Evolutionary conservation across 75 land plant genomes (phyloP).

Genomic region (Pseudotsuga menziesii): DNA sequence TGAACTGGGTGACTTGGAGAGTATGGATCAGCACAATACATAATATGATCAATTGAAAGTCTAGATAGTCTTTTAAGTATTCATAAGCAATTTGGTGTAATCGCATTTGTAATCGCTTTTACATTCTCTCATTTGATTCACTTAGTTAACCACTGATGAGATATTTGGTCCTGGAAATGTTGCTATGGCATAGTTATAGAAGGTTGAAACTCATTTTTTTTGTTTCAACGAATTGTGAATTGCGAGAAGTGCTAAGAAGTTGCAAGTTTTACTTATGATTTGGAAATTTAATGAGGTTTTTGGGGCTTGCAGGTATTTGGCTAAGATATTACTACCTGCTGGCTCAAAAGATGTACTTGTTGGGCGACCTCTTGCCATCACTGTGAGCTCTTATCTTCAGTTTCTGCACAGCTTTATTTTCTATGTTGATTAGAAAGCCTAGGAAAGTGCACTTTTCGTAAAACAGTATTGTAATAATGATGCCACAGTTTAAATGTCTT

Average conservation of each 20-base stretch:
- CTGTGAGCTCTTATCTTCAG: constrained; percentile 37
- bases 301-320: constrained; percentile 58
- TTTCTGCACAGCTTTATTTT: background rate
- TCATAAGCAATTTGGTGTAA: too few relatives aligned
- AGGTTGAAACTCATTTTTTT: background rate
- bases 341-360: constrained; percentile 90
- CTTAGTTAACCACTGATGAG: background rate
- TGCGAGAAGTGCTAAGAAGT: background rate
- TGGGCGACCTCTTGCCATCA: constrained; percentile 77
- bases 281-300: background rate
- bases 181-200: background rate
- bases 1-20: too few relatives aligned
- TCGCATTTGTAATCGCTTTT: background rate
- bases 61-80: too few relatives aligned
- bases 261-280: background rate
- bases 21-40: too few relatives aligned
- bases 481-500: background rate
- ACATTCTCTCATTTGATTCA: background rate
- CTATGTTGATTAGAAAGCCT: background rate
- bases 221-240: background rate
- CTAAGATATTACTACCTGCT: constrained; percentile 87
- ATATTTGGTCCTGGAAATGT: background rate
- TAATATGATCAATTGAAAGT: too few relatives aligned
- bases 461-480: background rate
- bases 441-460: background rate